Base-by-base conservation (phyloP, 1,139 yeast genomes). In the Debaryomyces coudertii region DNA sequence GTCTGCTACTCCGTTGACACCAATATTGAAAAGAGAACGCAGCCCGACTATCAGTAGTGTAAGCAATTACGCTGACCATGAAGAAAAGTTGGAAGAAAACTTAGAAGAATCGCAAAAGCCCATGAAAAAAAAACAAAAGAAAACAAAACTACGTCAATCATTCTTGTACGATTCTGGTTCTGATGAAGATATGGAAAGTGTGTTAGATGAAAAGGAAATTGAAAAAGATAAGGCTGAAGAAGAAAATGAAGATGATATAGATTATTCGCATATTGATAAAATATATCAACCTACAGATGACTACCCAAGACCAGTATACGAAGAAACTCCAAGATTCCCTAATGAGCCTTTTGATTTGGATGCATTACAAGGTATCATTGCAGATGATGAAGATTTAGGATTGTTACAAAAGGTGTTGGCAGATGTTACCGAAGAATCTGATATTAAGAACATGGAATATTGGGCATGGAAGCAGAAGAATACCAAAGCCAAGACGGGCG, bases 341-440 rank as follows among this genome's bases (percentile, higher is more conserved):
- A 51, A 53, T 1, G 62, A 54, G 9, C 52, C 54, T 7, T 61
- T 78, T 23, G 83, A 80, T 44, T 57, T 89, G 38, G 73, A 70
- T 12, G 73, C 72, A 8, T 55, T 89, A 2, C 87, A 85, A 54
- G 61, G 66, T 3, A 49, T 80, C 1, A 66, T 90, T 18, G 81
- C 80, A 56, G 97, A 90, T 58, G 81, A 79, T 1, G 97, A 90
- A 61, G 97, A 90, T 64, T 68, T 83, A 48, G 62, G 60, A 24
- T 60, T 85, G 15, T 73, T 88, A 15, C 69, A 71, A 46, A 71
- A 76, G 48, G 69, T 80, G 0, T 63, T 86, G 22, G 57, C 53
- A 11, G 64, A 62, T 1, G 56, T 64, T 3, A 62, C 54, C 12
- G 50, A 51, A 11, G 49, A 60, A 5, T 57, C 62, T 1, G 51